Conservation (phyloP, 1,284 basidiomycete species). For the Coniferiporia sulphurascens region DNA sequence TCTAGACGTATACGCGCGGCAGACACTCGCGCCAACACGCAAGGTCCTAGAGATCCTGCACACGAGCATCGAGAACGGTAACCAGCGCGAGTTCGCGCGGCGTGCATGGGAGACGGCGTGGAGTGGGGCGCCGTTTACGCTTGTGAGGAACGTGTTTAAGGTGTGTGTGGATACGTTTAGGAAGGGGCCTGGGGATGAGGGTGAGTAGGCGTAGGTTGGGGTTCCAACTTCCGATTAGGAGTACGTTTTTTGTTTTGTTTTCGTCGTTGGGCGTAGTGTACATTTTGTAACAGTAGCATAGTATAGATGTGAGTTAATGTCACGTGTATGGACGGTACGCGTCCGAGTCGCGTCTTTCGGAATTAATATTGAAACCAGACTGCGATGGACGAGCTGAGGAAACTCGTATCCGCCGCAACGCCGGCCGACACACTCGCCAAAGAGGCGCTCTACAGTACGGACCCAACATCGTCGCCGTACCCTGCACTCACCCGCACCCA, state of each 20-base stretch:
- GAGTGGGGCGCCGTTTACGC: slow-evolving; percentile 47
- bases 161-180: slow-evolving; percentile 18
- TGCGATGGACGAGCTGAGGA: neutral
- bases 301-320: no score
- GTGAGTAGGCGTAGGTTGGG: neutral
- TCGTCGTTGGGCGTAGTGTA: no score
- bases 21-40: slow-evolving; percentile 44
- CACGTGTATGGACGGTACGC: no score
- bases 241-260: no score
- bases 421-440: neutral
- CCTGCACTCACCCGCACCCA: neutral
- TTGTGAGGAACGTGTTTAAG: slow-evolving; percentile 44
- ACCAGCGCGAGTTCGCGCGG: slow-evolving; percentile 44
- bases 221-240: no score
- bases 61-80: slow-evolving; percentile 45
- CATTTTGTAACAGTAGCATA: no score
- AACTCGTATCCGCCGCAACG: neutral
- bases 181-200: slow-evolving; percentile 11
- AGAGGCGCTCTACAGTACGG: neutral
- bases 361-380: neutral
- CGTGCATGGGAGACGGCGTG: slow-evolving; percentile 52
- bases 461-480: neutral
- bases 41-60: slow-evolving; percentile 43
- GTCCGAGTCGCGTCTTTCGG: neutral
- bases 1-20: slow-evolving; percentile 41